A percentile compares a stretch with the other conserved stretches of the same genome.
Evolutionary conservation across 805 yeast species (phyloP).

Genomic region (Wickerhamomyces pijperi): DNA sequence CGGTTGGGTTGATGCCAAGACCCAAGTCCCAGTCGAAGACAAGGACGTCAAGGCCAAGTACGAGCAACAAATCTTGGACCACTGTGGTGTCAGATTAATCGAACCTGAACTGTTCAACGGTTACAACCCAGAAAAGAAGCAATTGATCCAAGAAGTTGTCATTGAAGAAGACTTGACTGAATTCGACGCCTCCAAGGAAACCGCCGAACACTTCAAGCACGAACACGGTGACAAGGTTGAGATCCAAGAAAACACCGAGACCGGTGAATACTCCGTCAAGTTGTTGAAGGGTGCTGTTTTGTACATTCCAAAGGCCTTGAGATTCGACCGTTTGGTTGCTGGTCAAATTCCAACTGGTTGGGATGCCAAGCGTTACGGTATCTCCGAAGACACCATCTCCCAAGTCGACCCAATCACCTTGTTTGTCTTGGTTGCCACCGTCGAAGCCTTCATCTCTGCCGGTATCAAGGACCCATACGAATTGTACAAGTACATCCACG

Average conservation of each 20-base stretch:
- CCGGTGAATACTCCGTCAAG: slow-evolving; percentile 87
- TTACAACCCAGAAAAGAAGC: slow-evolving; percentile 90
- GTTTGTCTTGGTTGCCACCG: slow-evolving; percentile 86
- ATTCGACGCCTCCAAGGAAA: slow-evolving; percentile 88
- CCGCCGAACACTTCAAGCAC: slow-evolving; percentile 87
- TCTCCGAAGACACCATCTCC: slow-evolving; percentile 79
- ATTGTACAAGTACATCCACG: slow-evolving; percentile 96
- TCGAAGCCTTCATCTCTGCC: slow-evolving; percentile 84
- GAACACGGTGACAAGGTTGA: slow-evolving; percentile 94
- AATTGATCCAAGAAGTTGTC: slow-evolving; percentile 88
- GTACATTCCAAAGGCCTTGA: slow-evolving; percentile 70
- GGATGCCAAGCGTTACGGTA: slow-evolving; percentile 92
- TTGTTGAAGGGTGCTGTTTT: slow-evolving; percentile 89
- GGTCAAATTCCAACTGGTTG: slow-evolving; percentile 97
- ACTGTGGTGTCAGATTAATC: slow-evolving; percentile 91
- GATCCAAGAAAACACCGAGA: slow-evolving; percentile 74
- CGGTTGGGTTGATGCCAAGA: slow-evolving; percentile 97
- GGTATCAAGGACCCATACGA: slow-evolving; percentile 99
- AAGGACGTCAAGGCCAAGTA: slow-evolving; percentile 86
- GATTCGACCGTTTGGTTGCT: slow-evolving; percentile 57
- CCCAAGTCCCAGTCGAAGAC: slow-evolving; percentile 88
- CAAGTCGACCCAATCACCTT: slow-evolving; percentile 97
- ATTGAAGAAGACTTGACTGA: slow-evolving; percentile 95
- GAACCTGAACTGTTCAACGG: slow-evolving; percentile 94
- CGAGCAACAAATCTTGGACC: slow-evolving; percentile 80